A percentile compares a stretch with the other conserved stretches of the same genome.
phyloP scores from a whole-genome alignment of 208 protist species.

The Eutreptiella sp. region DNA sequence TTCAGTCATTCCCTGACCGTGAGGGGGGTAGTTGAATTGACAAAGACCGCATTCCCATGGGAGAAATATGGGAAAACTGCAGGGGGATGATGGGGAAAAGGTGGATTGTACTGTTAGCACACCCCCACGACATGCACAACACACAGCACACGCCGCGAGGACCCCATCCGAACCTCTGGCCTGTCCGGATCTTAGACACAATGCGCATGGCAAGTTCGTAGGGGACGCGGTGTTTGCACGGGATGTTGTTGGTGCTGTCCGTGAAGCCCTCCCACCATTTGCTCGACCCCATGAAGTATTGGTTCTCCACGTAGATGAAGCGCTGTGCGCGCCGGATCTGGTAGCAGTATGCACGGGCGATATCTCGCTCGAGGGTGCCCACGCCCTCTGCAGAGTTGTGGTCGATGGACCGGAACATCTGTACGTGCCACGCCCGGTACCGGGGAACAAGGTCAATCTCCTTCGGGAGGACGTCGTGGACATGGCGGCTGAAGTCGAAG shows the following conservation, averaged over 20 bases:
- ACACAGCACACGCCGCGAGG: too few species aligned
- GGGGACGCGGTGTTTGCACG: constrained; percentile 31
- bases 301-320: constrained; percentile 38
- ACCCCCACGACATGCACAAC: too few species aligned
- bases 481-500: too few species aligned
- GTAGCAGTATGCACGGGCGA: constrained; percentile 36
- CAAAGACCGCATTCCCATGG: too few species aligned
- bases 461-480: not conserved
- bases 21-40: too few species aligned
- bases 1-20: too few species aligned
- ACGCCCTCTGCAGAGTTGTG: not conserved
- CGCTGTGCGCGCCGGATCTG: constrained; percentile 1
- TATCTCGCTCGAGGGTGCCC: constrained; percentile 28
- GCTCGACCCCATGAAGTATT: constrained; percentile 36
- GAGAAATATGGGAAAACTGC: too few species aligned
- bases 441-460: too few species aligned
- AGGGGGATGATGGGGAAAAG: too few species aligned
- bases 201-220: constrained; percentile 15
- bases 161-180: constrained; percentile 28
- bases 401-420: constrained; percentile 41
- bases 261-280: too few species aligned
- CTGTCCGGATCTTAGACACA: constrained; percentile 12
- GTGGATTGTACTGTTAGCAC: too few species aligned
- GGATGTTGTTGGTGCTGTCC: too few species aligned
- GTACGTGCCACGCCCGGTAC: constrained; percentile 43